Base-by-base conservation (phyloP, 2,329 filamentous ascomycete genomes). In the Diplodia seriata region DNA sequence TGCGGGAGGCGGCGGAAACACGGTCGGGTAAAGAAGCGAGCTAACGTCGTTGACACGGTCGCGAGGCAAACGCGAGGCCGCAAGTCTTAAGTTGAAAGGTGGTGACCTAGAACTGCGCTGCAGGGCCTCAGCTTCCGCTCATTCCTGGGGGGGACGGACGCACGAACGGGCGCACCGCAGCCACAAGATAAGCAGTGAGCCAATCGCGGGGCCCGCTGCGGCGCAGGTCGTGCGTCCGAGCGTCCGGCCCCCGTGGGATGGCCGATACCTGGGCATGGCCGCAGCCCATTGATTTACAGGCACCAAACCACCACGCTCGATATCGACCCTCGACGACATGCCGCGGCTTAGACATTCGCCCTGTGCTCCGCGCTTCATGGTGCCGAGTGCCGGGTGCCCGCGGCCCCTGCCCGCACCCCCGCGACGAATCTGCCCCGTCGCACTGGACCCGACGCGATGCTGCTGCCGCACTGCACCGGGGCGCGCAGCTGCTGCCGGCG, bases 161-260 rank as follows among this genome's bases (percentile, higher is more conserved):
- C 57, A 47, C 43, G 43, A 62, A 47, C 43, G 57, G 43, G 51
- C 33, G 64, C 23, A 57, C 51, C 20, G 26, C 62, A 66, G 64
- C 64, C 64, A 66, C 64, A 4, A 57, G 63, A 66, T 66, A 66
- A 53, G 63, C 47, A 31, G 33, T 31, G n/a, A 56, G 51, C 63
- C 63, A 66, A 66, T 66, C 36, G 50, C 63, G 36, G 49, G 18
- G 57, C 57, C 23, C 36, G 20, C 33, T 5, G 33, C 55, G n/a
- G 55, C 55, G 15, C 40, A 23, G 65, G 69, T 71, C 71, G 71
- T 74, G 73, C 75, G 74, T 26, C 26, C 26, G 26, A 26, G 26
- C 26, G 26, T 26, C 26, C 4, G 26, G 71, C 69, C 67, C 63
- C 69, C 72, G 73, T 72, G 75, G 74, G 73, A 76, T 74, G 73